Conservation (phyloP, 2,329 filamentous ascomycete species). For the Helicocarpus griseus region DNA sequence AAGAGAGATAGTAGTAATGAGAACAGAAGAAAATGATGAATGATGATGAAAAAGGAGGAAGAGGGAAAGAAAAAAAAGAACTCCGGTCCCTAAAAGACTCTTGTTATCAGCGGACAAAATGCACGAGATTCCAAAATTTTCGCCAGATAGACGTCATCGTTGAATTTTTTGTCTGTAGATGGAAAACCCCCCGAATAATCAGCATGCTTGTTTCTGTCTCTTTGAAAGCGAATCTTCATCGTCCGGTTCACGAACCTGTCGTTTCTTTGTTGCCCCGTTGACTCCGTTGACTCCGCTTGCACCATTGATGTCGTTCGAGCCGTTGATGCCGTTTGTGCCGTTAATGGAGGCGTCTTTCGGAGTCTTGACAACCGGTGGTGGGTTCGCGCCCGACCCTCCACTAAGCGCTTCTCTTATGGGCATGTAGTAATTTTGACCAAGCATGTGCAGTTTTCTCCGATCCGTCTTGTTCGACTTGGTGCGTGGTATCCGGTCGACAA, state of each 20-base stretch:
- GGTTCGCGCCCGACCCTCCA: neutral
- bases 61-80: neutral
- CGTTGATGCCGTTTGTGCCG: neutral
- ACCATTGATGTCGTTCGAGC: neutral
- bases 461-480: slow-evolving; percentile 3
- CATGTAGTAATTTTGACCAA: slow-evolving; percentile 4
- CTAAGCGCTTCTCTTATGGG: neutral
- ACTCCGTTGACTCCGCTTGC: no score
- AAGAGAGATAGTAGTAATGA: neutral
- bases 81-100: no score
- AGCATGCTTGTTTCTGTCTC: slow-evolving; percentile 1
- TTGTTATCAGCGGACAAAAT: neutral
- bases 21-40: neutral
- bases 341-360: neutral
- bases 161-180: neutral
- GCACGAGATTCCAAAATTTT: slow-evolving; percentile 1
- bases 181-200: neutral
- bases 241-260: slow-evolving; percentile 4
- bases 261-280: slow-evolving; percentile 5
- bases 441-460: slow-evolving; percentile 1
- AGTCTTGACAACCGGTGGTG: neutral
- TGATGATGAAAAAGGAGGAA: neutral
- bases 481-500: slow-evolving; percentile 1
- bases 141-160: neutral
- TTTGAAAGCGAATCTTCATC: neutral